Evolutionary conservation across 2,329 filamentous ascomycete species (phyloP), one percentile per base, ranked within the genome.

Genomic region (Fusarium sp.): DNA sequence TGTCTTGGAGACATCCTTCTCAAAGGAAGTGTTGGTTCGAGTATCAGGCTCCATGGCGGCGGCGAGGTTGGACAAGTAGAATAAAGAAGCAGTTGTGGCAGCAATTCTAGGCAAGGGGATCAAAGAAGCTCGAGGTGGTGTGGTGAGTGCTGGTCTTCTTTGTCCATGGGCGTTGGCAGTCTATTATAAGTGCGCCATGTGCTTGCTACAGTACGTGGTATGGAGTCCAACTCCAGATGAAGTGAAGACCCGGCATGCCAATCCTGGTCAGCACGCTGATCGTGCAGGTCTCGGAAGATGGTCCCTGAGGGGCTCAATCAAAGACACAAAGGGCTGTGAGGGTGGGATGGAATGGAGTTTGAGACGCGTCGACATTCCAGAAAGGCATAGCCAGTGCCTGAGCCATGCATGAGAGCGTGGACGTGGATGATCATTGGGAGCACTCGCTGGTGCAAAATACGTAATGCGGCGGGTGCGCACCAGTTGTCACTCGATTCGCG

Each of bases 261-360:
- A 67, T 52, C 73, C 64, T 69, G 66, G 65, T 63, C 70, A 67
- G 64, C 36, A 58, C 57, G 59, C 33, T 72, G 65, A 73, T 74
- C 68, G 65, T 73, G 64, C 57, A 73, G 68, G 65, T 68, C 65
- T 71, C 59, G 62, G 45, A 67, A 58, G 63, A 66, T 60, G 66
- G 54, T 66, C 65, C 65, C 65, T 66, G 75, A 73, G 72, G 70
- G 68, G 73, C 61, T 68, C 42, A 54, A 63, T 61, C 31, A 38
- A 40, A 65, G 45, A 47, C 47, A 64, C 56, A 52, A 70, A 69
- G 66, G 67, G 68, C 69, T 52, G 63, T 63, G 70, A 70, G 66
- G 73, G 74, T 77, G 77, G 77, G 75, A 78, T 77, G 74, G 73
- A 77, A 77, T 77, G 68, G 74, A 72, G 74, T 62, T 69, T 72